Evolutionary conservation across 2,329 filamentous ascomycete genomes (phyloP).

Genomic region (Pseudogymnoascus sp.): DNA sequence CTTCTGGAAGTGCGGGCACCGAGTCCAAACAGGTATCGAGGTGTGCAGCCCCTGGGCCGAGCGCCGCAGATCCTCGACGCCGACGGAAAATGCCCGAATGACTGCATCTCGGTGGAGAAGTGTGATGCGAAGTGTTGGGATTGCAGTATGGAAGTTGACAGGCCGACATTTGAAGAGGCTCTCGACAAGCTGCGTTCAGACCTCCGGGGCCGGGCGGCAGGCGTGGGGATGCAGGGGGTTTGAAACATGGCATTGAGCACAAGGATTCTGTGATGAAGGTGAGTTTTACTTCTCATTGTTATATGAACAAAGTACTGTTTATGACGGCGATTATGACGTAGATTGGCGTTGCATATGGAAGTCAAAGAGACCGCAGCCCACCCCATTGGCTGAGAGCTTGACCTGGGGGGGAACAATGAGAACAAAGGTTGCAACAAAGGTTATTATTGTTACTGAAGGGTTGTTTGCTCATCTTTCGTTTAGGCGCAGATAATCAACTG

Average conservation of each 20-base stretch:
- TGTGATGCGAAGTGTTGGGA: not conserved
- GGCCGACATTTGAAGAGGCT: not conserved
- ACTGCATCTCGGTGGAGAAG: not conserved
- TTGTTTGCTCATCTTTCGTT: not conserved
- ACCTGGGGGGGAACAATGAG: not conserved
- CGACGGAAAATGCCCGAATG: not conserved
- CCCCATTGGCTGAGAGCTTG: not conserved
- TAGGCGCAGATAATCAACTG: not conserved
- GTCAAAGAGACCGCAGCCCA: not conserved
- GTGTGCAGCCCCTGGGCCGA: conserved; percentile 3
- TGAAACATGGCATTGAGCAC: not conserved
- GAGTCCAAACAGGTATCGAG: not conserved
- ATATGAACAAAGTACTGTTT: not conserved
- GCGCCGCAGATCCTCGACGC: conserved; percentile 2
- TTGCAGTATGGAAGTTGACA: not conserved
- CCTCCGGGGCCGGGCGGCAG: no score
- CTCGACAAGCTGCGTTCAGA: not conserved
- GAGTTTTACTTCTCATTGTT: not conserved
- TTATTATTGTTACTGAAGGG: not conserved
- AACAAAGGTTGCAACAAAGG: not conserved
- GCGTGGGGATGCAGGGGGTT: not conserved
- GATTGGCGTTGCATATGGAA: not conserved
- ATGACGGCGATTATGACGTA: not conserved
- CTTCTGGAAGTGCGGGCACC: not conserved
- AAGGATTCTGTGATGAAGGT: not conserved